Evolutionary conservation across 257 asterid genomes (phyloP), one percentile per base, ranked within the genome.

Genomic region (Phtheirospermum japonicum): DNA sequence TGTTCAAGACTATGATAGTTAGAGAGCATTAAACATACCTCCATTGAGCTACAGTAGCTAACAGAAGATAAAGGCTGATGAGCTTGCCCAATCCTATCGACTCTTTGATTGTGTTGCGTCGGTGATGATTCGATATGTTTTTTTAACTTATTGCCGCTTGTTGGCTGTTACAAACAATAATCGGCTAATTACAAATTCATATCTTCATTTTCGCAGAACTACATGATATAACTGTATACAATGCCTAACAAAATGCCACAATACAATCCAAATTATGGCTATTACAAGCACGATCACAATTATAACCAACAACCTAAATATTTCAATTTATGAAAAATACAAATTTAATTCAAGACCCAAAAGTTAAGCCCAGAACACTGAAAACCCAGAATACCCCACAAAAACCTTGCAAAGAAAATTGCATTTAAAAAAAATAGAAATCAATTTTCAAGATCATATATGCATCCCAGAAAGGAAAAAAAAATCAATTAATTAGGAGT

Each of bases 11-110:
- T 50, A 30, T 12, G 37, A 51, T 45, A 57, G 20, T 4, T 42
- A 55, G 10, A 31, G 12, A 46, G 51, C 37, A 32, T 32, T 57
- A 9, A 72, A 51, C 8, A 13, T 78, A 90, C 97, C 97, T 90
- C 90, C 88, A 65, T 74, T 5, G 95, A 79, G 84, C 85, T 80
- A 49, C 85, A 71, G 64, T 75, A 80, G 75, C 83, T 82, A 68
- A 82, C 83, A 2, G 94, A 76, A 62, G 92, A 81, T 37, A 67
- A 69, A 61, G 81, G 78, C 65, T 65, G 77, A 7, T 74, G 82
- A 65, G 72, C 70, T 62, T 68, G 79, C 20, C 37, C 76, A 66
- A 54, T 77, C 66, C 72, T 75, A 36, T 62, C 74, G 26, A 66
- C 45, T 54, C 80, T 75, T 39, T 58, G 77, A 64, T 61, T 63